Base-by-base conservation (phyloP, 257 asterid species). In the Solanum piurae region DNA sequence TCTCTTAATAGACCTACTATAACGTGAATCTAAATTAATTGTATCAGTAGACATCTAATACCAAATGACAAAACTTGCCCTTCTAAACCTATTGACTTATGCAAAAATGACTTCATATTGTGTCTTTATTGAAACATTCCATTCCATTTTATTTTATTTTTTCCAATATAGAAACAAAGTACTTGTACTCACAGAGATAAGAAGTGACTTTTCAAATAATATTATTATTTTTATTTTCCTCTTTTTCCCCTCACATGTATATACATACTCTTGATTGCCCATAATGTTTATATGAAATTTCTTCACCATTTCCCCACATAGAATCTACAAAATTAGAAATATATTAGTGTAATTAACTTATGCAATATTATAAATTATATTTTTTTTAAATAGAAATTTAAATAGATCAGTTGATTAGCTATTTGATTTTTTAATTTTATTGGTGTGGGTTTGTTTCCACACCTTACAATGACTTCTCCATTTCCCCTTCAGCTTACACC, bases 381-480 rank as follows among this genome's bases (percentile, higher is more conserved):
- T 5, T 27, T n/a, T 3, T 21, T 1, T 0, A 5, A 52, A 52
- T 12, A 0, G 0, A 62, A 1, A 52, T 6, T 52, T 0, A 16
- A 52, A 10, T n/a, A 62, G 1, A 3, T 62, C 5, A n/a, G 0
- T 62, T 62, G 7, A n/a, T 62, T 62, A n/a, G 1, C 13, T 62
- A 62, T 62, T 62, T 62, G 1, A 1, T n/a, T 4, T 9, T 55
- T 62, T 62, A 4, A 10, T 10, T 62, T 62, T 62, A 3, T 62
- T n/a, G 11, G 2, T 21, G 12, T 3, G 4, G 1, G 5, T 58
- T n/a, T n/a, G n/a, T n/a, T 55, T 55, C 25, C 64, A 6, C 11
- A 20, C n/a, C 4, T 18, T 3, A 20, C 9, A 52, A 52, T 18
- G 9, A 18, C 10, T 18, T 18, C 23, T 52, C n/a, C 10, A 18